These are phyloP conservation scores for Tolypocladium ophioglossoides DNA, from an alignment of 2,329 filamentous ascomycete species.

Conservation along the genomic window DNA sequence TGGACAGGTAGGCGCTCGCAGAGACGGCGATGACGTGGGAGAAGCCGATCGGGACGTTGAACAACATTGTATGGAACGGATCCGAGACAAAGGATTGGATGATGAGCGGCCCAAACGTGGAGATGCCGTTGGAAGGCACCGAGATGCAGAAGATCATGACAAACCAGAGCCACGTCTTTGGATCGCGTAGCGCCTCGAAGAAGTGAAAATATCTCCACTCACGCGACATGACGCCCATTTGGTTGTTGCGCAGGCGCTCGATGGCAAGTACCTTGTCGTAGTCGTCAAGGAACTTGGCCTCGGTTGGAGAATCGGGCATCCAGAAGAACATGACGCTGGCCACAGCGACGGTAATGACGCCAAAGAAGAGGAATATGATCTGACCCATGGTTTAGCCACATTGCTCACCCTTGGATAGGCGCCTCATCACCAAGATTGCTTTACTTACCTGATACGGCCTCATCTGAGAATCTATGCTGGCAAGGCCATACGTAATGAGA, in stretches of 20 bases:
- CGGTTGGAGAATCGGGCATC: slow-evolving; percentile 39
- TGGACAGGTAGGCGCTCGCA: slow-evolving; percentile 44
- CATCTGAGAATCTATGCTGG: slow-evolving; percentile 38
- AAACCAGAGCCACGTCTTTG: slow-evolving; percentile 53
- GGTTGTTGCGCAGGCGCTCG: slow-evolving; percentile 42
- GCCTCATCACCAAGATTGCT: neutral
- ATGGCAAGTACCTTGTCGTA: slow-evolving; percentile 41
- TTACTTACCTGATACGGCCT: slow-evolving; percentile 37
- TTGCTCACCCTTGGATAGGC: neutral
- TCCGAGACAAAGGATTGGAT: slow-evolving; percentile 48
- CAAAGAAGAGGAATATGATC: slow-evolving; percentile 45
- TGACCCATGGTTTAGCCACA: slow-evolving; percentile 8
- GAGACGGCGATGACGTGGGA: slow-evolving; percentile 50
- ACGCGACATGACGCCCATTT: slow-evolving; percentile 41
- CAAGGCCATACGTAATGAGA: slow-evolving; percentile 47
- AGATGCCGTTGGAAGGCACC: slow-evolving; percentile 45
- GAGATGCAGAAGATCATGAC: slow-evolving; percentile 43
- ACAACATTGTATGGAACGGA: slow-evolving; percentile 45
- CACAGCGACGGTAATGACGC: slow-evolving; percentile 37
- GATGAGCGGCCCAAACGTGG: slow-evolving; percentile 49
- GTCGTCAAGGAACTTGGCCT: slow-evolving; percentile 39
- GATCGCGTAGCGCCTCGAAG: slow-evolving; percentile 40
- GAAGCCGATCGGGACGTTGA: slow-evolving; percentile 50
- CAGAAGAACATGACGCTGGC: slow-evolving; percentile 32
- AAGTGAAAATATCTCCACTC: slow-evolving; percentile 42